Base-by-base conservation (phyloP, 2,329 filamentous ascomycete species). In the Ophiostoma ips region DNA sequence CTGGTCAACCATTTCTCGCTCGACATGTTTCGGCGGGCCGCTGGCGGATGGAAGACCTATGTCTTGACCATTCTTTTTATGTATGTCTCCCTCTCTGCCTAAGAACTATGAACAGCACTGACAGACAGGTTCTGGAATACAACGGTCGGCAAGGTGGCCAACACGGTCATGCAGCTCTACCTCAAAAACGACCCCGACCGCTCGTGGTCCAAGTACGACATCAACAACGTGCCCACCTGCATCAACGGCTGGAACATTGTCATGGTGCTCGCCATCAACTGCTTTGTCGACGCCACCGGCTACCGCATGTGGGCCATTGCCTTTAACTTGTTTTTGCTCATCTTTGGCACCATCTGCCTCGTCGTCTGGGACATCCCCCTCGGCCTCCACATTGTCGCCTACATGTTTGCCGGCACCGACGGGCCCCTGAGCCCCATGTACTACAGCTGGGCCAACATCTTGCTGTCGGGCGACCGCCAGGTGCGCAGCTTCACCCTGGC, bases 361-460 rank as follows among this genome's bases (percentile, higher is more conserved):
- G 59, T 62, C 0, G 41, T 59, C 34, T 64, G 62, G 62, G 51
- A 62, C 31, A 56, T 64, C 4, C 62, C 62, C 0, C 51, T 61
- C 8, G 64, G 63, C 8, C 55, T 65, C 10, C 59, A 56, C 37
- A 57, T 66, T 34, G 56, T 62, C 28, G 56, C 63, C 3, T 67
- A 64, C 56, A 58, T 65, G 45, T 61, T 65, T 46, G 63, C 63
- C 9, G 63, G 62, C 15, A 57, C 57, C 13, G 62, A 66, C 50
- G 64, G 64, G 0, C 63, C 63, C 0, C 58, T 66, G 3, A 62
- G 60, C 7, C 64, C 64, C 1, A 58, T 66, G 11, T 64, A 61
- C 52, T 47, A 51, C 43, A 21, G 49, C 45, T 59, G 58, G 58
- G 56, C 58, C 21, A 55, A 59, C 48, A 51, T 47, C 12, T 51